Evolutionary conservation across 2,329 filamentous ascomycete species (phyloP), one percentile per base, ranked within the genome.

Genomic region (Phialophora macrospora): DNA sequence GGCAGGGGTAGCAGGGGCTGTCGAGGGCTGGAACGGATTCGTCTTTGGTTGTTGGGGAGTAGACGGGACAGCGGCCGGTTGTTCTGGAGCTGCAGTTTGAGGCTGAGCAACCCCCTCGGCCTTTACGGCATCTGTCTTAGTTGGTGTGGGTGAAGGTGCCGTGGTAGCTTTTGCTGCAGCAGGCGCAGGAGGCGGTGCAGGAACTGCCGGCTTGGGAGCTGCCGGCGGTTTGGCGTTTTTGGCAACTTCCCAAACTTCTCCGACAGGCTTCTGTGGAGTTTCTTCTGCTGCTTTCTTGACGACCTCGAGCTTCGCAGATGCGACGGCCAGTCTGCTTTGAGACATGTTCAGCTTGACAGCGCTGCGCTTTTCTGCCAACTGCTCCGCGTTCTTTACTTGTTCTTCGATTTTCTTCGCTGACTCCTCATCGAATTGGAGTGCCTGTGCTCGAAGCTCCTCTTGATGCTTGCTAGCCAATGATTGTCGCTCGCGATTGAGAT

Each of bases 221-320:
- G 72, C 56, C 55, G 68, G 60, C 62, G 85, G 81, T 75, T 87
- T 90, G 11, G 87, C 85, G 60, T 79, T 82, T 78, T 94, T 93
- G 0, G 90, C 93, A 61, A 91, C 80, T 69, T 90, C 88, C 91
- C 92, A 97, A 0, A 97, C 93, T 77, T 97, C 93, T 9, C 82
- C 86, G 3, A 98, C 92, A 0, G 93, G 87, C 75, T 88, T 88
- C 72, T 94, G 84, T 0, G 94, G 94, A 0, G 93, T 97, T 55
- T 96, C 90, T n/a, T 84, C 84, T 0, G 90, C 92, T 12, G 94
- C 93, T 55, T 87, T 90, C 73, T 93, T 86, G 3, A 98, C 90
- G 1, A 95, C 87, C 1, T 86, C 85, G 34, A 96, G 80, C 80
- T 95, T 96, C 4, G 89, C 90, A 58, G 83, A 83, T 0, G 88